Conservation (phyloP, 495 filamentous ascomycete genomes). For the Pseudoneurospora amorphoporcata region DNA sequence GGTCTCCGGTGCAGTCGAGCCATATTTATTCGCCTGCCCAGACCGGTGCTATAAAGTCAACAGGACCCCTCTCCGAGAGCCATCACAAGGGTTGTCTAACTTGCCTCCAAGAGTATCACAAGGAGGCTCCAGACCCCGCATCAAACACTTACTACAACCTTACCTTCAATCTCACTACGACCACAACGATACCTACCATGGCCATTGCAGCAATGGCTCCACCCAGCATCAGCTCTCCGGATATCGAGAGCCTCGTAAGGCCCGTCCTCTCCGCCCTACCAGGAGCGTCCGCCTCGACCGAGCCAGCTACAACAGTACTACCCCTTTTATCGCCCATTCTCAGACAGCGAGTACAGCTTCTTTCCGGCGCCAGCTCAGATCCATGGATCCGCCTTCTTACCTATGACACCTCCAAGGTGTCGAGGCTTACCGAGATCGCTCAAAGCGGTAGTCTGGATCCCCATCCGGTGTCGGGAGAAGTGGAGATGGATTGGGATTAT, state of each 20-base stretch:
- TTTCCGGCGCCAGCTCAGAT: constrained; percentile 55
- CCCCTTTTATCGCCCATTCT: constrained; percentile 84
- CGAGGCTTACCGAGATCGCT: constrained; percentile 55
- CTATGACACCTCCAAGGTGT: constrained; percentile 61
- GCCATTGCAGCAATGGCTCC: constrained; percentile 19
- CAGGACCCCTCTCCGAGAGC: neutral
- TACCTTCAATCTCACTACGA: neutral
- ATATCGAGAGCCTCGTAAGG: constrained; percentile 53
- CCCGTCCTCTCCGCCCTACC: constrained; percentile 81
- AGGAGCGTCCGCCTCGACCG: constrained; percentile 65
- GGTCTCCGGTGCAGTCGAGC: neutral
- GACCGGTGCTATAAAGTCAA: neutral
- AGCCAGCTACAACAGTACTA: constrained; percentile 66
- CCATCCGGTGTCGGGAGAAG: constrained; percentile 85
- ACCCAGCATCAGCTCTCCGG: constrained; percentile 47
- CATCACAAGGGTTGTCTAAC: neutral
- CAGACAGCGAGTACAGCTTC: constrained; percentile 73
- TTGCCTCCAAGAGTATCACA: neutral
- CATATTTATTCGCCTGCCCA: neutral
- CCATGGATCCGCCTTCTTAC: constrained; percentile 88
- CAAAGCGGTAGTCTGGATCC: constrained; percentile 64
- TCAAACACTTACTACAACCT: neutral
- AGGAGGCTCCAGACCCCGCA: neutral
- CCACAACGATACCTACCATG: neutral
- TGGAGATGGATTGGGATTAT: constrained; percentile 57